phyloP scores from a whole-genome alignment of 768 basidiomycete genomes.

The Mycena chlorophos region DNA sequence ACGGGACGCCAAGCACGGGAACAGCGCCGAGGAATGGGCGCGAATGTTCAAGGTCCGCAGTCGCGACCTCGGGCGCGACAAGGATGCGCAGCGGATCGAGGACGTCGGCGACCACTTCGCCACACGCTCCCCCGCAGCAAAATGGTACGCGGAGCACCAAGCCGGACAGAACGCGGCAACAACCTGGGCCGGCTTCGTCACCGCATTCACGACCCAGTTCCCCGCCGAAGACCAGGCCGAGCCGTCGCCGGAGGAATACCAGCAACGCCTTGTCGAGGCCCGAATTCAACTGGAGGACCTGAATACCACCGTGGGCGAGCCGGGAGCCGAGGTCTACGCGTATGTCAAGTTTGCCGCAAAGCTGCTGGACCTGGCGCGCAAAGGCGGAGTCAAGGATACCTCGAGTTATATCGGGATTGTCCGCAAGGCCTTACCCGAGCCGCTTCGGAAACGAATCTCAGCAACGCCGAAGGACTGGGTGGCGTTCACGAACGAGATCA shows the following conservation, averaged over 20 bases:
- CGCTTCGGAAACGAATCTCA: not conserved
- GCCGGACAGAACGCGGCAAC: not conserved
- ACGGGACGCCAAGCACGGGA: not conserved
- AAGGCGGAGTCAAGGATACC: not conserved
- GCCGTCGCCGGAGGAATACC: slow-evolving; percentile 10
- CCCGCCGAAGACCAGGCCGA: not conserved
- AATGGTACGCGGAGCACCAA: not conserved
- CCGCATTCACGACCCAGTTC: not conserved
- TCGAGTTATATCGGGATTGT: not conserved
- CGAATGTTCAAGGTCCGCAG: not conserved
- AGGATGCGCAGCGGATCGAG: not conserved
- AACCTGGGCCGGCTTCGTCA: not conserved
- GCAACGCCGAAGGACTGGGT: not conserved
- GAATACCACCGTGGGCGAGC: slow-evolving; percentile 8
- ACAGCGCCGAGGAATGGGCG: not conserved
- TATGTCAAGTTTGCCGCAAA: slow-evolving; percentile 11
- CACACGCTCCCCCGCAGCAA: not conserved
- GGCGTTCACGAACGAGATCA: not conserved
- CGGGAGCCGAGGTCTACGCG: slow-evolving; percentile 7
- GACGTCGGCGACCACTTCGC: not conserved
- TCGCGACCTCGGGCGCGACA: not conserved
- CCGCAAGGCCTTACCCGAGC: not conserved
- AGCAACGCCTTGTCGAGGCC: slow-evolving; percentile 7
- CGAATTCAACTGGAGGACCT: slow-evolving; percentile 11
- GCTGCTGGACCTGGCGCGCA: slow-evolving; percentile 2